Evolutionary conservation across 495 filamentous ascomycete species (phyloP).

Genomic region (Daldinia loculata): DNA sequence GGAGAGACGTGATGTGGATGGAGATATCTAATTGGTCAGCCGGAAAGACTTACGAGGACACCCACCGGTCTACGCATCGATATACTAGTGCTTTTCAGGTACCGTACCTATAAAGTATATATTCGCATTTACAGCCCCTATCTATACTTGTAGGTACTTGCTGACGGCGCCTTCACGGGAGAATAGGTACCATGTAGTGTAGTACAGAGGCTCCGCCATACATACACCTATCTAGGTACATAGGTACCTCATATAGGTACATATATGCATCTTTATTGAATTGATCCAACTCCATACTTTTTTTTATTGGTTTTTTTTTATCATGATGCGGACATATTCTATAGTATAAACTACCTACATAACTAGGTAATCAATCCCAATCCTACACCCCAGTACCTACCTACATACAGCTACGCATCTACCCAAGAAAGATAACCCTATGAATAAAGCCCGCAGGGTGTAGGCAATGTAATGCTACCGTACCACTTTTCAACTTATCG

Average conservation of each 20-base stretch:
- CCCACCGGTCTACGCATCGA: slow-evolving; percentile 5
- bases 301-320: background rate
- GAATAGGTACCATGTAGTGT: background rate
- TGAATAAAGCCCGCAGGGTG: background rate
- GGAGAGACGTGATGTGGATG: slow-evolving; percentile 40
- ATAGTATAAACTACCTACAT: background rate
- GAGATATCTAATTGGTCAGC: slow-evolving; percentile 22
- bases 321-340: slow-evolving; percentile 2
- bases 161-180: slow-evolving; percentile 14
- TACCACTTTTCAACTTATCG: slow-evolving; percentile 17
- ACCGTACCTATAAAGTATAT: background rate
- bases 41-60: slow-evolving; percentile 10
- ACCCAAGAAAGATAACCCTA: background rate
- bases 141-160: background rate
- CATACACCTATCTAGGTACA: too few species aligned
- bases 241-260: too few species aligned
- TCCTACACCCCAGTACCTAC: background rate
- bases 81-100: background rate
- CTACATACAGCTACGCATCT: too few species aligned
- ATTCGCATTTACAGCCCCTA: background rate
- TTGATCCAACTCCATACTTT: slow-evolving; percentile 1
- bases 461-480: slow-evolving; percentile 7
- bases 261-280: background rate
- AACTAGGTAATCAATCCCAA: background rate
- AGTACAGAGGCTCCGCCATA: slow-evolving; percentile 12